Conservation (phyloP, 2,329 filamentous ascomycete species). For the Bipolaris bicolor region DNA sequence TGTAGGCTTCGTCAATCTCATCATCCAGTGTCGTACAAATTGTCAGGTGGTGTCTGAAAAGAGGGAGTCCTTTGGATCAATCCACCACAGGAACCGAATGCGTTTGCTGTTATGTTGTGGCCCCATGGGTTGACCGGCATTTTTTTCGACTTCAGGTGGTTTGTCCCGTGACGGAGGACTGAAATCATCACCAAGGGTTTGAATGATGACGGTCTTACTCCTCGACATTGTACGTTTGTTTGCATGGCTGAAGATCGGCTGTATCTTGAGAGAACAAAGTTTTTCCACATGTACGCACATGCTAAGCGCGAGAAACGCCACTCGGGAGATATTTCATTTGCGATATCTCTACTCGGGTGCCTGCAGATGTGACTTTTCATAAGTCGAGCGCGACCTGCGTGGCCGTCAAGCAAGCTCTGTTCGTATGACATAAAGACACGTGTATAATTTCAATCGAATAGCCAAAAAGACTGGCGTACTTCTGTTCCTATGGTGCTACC, state of each 20-base stretch:
- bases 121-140: background rate
- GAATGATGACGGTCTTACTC: too few species aligned
- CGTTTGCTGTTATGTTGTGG: background rate
- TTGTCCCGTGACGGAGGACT: too few species aligned
- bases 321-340: background rate
- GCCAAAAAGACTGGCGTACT: too few species aligned
- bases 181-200: too few species aligned
- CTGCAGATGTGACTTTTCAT: background rate
- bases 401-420: background rate
- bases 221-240: too few species aligned
- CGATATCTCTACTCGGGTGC: background rate
- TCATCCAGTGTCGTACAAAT: background rate
- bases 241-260: too few species aligned
- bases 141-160: background rate
- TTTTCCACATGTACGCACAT: too few species aligned
- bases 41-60: background rate
- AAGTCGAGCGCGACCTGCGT: background rate
- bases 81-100: background rate
- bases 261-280: too few species aligned
- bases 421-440: background rate
- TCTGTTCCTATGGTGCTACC: too few species aligned
- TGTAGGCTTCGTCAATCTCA: background rate
- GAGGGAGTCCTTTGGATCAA: background rate
- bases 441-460: background rate
- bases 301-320: background rate